phyloP scores from a whole-genome alignment of 495 filamentous ascomycete genomes.

The Neurospora tetrasperma region DNA sequence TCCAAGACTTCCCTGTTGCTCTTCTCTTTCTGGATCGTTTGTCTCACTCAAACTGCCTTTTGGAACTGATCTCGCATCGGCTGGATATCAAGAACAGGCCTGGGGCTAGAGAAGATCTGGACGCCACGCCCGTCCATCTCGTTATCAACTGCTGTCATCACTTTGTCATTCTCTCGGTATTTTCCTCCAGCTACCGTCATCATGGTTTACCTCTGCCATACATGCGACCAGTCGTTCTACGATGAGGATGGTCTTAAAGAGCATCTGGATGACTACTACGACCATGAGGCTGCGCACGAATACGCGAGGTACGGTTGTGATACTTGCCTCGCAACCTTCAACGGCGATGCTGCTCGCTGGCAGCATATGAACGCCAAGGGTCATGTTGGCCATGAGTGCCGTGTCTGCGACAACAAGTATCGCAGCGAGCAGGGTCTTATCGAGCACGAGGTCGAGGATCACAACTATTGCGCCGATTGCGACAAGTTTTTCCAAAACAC shows the following conservation, averaged over 20 bases:
- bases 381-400: conserved; percentile 17
- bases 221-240: not conserved
- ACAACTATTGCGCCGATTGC: conserved; percentile 22
- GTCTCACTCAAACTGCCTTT: not conserved
- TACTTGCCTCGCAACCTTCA: conserved; percentile 16
- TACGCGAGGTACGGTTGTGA: conserved; percentile 6
- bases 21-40: not conserved
- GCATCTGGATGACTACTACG: not conserved
- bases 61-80: not conserved
- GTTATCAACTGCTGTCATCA: not conserved
- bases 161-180: not conserved
- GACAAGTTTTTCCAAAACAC: conserved; percentile 14
- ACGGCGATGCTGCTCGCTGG: not conserved
- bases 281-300: not conserved
- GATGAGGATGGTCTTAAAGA: not conserved
- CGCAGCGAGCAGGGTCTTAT: not conserved
- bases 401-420: conserved; percentile 10
- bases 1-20: not conserved
- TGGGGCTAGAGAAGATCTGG: not conserved
- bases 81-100: not conserved
- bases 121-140: not conserved
- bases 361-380: conserved; percentile 15
- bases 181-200: not conserved
- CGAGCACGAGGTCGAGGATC: conserved; percentile 14
- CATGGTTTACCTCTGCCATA: not conserved